A percentile compares a stretch with the other conserved stretches of the same genome.
Evolutionary conservation across 305 asterid genomes (phyloP).

Genomic region (Galium porrigens): DNA sequence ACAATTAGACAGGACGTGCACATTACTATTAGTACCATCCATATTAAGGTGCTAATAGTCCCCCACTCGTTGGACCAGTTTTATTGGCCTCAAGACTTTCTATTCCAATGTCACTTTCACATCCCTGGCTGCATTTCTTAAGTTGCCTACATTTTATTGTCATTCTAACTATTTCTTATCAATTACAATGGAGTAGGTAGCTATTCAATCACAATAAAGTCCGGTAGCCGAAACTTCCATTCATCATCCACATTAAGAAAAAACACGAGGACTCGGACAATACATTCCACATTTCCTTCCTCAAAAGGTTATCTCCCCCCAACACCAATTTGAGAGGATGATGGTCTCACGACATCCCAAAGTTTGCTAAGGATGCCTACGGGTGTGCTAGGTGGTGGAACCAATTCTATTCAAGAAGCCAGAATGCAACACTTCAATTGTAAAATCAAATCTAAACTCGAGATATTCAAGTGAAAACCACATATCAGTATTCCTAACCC

Average conservation of each 20-base stretch:
- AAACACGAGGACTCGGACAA: too few species aligned
- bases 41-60: neutral
- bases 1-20: neutral
- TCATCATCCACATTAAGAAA: too few species aligned
- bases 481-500: neutral
- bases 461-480: neutral
- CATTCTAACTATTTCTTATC: neutral
- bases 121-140: neutral
- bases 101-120: neutral
- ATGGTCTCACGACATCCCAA: too few species aligned
- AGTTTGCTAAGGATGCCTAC: too few species aligned
- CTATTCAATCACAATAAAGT: neutral
- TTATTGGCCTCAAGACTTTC: neutral
- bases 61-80: neutral
- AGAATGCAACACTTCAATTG: too few species aligned
- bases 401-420: too few species aligned
- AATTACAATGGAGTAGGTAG: neutral
- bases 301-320: too few species aligned
- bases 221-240: neutral
- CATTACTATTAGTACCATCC: neutral
- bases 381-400: too few species aligned
- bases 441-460: neutral
- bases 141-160: neutral
- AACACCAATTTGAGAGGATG: too few species aligned
- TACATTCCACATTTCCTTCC: neutral